These are phyloP conservation scores for Aspergillus tamarii DNA, from an alignment of 2,329 filamentous ascomycete species.

Conservation along the genomic window DNA sequence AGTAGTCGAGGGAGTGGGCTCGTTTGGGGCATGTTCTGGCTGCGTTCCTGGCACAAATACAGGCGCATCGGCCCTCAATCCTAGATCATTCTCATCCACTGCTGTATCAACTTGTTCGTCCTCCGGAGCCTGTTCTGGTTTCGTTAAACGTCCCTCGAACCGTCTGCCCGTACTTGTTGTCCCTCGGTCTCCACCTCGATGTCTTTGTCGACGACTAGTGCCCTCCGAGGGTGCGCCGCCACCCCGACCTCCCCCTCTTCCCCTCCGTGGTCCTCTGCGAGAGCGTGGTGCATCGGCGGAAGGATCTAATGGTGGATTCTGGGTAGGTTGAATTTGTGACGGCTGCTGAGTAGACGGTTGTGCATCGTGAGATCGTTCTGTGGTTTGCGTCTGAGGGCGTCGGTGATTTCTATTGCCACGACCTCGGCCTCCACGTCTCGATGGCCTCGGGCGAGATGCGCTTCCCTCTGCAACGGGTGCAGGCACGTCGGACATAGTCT, in stretches of 20 bases:
- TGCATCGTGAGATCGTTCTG: constrained; percentile 9
- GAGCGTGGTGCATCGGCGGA: constrained; percentile 20
- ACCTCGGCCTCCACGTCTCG: constrained; percentile 33
- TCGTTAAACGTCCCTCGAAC: constrained; percentile 49
- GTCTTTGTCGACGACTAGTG: constrained; percentile 24
- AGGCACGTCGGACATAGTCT: constrained; percentile 22
- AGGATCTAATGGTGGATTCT: constrained; percentile 6
- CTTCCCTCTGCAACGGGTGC: constrained; percentile 16
- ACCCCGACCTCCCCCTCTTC: constrained; percentile 12
- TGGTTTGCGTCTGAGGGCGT: constrained; percentile 17
- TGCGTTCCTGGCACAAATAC: constrained; percentile 44
- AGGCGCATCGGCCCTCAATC: constrained; percentile 44
- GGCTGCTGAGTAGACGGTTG: constrained; percentile 16
- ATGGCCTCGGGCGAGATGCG: constrained; percentile 23
- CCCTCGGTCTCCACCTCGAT: constrained; percentile 20
- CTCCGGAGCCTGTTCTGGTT: constrained; percentile 25
- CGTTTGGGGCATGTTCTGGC: constrained; percentile 5
- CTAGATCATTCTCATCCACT: constrained; percentile 19
- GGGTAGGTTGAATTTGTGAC: constrained; percentile 9
- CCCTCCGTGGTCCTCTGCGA: constrained; percentile 21
- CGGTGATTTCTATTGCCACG: constrained; percentile 30
- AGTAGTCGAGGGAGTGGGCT: constrained; percentile 3
- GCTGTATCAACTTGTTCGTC: constrained; percentile 13
- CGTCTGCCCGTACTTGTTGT: constrained; percentile 30
- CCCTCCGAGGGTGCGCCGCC: constrained; percentile 21